These are phyloP conservation scores for Penicillium italicum DNA, from an alignment of 2,329 filamentous ascomycete genomes.

Conservation along the genomic window DNA sequence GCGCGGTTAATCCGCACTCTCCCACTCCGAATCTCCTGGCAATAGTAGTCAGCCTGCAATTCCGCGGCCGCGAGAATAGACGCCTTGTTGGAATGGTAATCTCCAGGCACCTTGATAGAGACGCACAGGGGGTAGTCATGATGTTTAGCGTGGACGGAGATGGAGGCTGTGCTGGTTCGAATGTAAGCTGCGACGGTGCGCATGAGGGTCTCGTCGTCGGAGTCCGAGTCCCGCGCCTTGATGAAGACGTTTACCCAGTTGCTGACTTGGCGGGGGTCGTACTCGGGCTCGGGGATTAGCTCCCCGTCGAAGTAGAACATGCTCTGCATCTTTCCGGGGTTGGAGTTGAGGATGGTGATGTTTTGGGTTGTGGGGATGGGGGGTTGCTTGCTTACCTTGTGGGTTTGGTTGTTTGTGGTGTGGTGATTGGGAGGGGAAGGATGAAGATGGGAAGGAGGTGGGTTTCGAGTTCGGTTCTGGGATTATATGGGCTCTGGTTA, in stretches of 20 bases:
- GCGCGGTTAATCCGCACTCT: not conserved
- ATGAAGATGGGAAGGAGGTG: not conserved
- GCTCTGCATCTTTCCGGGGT: not conserved
- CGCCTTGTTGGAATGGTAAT: conserved; percentile 5
- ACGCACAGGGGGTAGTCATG: conserved; percentile 2
- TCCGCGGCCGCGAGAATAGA: conserved; percentile 7
- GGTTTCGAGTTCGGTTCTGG: not conserved
- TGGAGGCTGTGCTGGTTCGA: not conserved
- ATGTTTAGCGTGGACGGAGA: not conserved
- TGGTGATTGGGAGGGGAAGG: not conserved
- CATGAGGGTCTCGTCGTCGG: conserved; percentile 1
- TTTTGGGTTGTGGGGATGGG: not conserved
- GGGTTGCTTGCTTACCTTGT: not conserved
- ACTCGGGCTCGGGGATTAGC: conserved; percentile 4
- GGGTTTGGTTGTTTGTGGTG: not conserved
- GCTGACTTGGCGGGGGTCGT: conserved; percentile 1
- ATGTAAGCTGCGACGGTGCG: not conserved
- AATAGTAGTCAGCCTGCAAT: conserved; percentile 7
- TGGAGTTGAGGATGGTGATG: not conserved
- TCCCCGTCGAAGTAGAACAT: conserved; percentile 8
- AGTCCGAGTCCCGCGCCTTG: not conserved
- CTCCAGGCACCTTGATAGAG: conserved; percentile 10
- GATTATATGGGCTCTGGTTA: not conserved
- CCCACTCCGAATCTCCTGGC: conserved; percentile 6
- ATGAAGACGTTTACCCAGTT: conserved; percentile 10